Evolutionary conservation across 805 yeast genomes (phyloP).

Genomic region (Yarrowia porcina): DNA sequence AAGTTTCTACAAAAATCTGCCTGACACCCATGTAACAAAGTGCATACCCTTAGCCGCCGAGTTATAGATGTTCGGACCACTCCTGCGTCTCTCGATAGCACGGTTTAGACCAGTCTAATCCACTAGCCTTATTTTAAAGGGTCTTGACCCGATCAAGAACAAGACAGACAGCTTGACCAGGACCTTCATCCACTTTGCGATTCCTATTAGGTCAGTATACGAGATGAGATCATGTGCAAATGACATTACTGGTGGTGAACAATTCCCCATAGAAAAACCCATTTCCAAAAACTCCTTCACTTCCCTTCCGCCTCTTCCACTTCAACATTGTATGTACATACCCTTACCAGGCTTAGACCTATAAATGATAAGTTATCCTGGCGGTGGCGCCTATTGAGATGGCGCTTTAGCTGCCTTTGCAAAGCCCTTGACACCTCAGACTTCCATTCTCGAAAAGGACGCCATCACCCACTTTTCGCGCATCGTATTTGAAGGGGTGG

Average conservation of each 20-base stretch:
- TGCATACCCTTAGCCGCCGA: conserved; percentile 5
- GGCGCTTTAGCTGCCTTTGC: neutral
- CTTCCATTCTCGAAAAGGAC: conserved; percentile 6
- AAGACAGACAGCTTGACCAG: neutral
- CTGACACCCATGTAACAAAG: neutral
- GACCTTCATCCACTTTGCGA: neutral
- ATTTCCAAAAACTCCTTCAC: too few relatives aligned
- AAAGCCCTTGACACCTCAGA: neutral
- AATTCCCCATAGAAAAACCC: too few relatives aligned
- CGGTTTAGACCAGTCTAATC: neutral
- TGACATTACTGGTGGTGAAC: too few relatives aligned
- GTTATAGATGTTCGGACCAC: conserved; percentile 6
- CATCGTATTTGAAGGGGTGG: neutral
- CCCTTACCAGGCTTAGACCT: too few relatives aligned
- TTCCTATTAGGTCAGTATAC: too few relatives aligned
- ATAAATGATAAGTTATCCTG: neutral
- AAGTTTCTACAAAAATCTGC: too few relatives aligned
- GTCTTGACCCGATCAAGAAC: neutral
- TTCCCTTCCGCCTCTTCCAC: too few relatives aligned
- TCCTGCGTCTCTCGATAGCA: neutral
- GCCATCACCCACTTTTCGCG: conserved; percentile 4
- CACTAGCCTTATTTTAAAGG: neutral
- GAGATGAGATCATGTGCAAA: too few relatives aligned
- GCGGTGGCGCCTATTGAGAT: conserved; percentile 2
- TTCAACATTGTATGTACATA: too few relatives aligned